Evolutionary conservation across 176 grass and related monocot species (phyloP).

Genomic region (Musa troglodytarum): DNA sequence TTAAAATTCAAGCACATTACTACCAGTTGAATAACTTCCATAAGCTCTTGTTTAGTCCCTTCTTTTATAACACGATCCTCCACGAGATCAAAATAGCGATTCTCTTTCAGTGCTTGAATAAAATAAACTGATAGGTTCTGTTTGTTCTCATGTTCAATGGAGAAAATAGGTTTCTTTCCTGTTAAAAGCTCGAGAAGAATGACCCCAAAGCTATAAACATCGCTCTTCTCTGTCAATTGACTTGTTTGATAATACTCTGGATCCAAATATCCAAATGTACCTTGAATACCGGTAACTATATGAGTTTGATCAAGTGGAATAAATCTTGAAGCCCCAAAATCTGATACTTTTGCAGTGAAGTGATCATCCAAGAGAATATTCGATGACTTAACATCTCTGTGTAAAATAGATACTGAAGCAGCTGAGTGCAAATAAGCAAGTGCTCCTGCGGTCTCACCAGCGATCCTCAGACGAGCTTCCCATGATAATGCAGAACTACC

Average conservation of each 20-base stretch:
- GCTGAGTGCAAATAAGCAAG: not conserved
- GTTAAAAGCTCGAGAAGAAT: no score
- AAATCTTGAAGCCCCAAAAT: not conserved
- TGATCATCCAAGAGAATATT: not conserved
- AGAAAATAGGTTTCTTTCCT: no score
- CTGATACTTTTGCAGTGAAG: not conserved
- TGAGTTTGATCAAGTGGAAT: not conserved
- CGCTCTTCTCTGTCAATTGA: no score
- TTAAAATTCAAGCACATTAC: not conserved
- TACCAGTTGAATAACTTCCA: not conserved
- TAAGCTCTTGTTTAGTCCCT: not conserved
- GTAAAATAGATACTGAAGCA: slow-evolving; percentile 1
- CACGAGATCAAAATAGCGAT: not conserved
- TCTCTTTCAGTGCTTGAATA: not conserved
- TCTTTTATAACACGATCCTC: not conserved
- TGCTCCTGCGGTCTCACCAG: not conserved
- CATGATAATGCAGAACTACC: not conserved
- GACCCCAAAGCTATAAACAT: no score
- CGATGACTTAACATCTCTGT: not conserved
- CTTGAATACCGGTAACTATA: no score
- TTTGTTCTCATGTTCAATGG: not conserved
- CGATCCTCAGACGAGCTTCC: not conserved
- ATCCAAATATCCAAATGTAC: no score
- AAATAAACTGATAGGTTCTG: not conserved
- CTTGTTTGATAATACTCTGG: no score